phyloP scores from a whole-genome alignment of 495 filamentous ascomycete genomes.

The Elasticomyces elasticus region DNA sequence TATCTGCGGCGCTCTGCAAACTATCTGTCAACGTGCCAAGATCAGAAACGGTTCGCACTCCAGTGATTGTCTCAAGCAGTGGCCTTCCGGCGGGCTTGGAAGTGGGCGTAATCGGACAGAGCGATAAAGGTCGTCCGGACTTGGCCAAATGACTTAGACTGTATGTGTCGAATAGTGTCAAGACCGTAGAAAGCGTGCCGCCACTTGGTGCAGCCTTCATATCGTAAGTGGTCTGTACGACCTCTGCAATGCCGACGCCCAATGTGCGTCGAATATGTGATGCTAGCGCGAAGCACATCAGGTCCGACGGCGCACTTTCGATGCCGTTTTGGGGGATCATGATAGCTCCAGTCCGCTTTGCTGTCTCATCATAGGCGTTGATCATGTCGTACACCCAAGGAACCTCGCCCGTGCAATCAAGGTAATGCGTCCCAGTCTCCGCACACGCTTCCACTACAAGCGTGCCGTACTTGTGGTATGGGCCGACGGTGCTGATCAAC shows the following conservation, averaged over 20 bases:
- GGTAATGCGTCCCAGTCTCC: slow-evolving; percentile 76
- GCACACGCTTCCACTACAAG: slow-evolving; percentile 83
- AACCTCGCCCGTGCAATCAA: slow-evolving; percentile 82
- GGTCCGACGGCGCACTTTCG: slow-evolving; percentile 77
- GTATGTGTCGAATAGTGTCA: slow-evolving; percentile 56
- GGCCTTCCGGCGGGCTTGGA: background rate
- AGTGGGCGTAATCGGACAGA: slow-evolving; percentile 49
- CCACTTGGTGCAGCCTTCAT: slow-evolving; percentile 56
- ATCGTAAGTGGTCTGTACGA: slow-evolving; percentile 52
- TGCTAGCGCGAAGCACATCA: slow-evolving; percentile 62
- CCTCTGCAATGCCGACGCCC: slow-evolving; percentile 44
- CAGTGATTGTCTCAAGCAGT: slow-evolving; percentile 40
- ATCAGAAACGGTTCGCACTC: slow-evolving; percentile 50
- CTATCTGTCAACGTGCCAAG: slow-evolving; percentile 60
- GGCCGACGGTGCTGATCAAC: slow-evolving; percentile 77
- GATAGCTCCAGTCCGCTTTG: slow-evolving; percentile 66
- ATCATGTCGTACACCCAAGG: slow-evolving; percentile 75
- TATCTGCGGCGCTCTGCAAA: slow-evolving; percentile 48
- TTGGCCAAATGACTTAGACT: slow-evolving; percentile 45
- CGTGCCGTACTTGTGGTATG: slow-evolving; percentile 69
- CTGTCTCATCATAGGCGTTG: slow-evolving; percentile 64
- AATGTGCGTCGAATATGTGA: slow-evolving; percentile 52
- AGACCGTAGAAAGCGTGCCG: slow-evolving; percentile 57
- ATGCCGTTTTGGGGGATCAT: slow-evolving; percentile 80
- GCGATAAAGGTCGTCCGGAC: slow-evolving; percentile 50